A percentile compares a stretch with the other conserved stretches of the same genome.
Evolutionary conservation across 2,329 filamentous ascomycete genomes (phyloP).

Genomic region (Diaporthe sp.): DNA sequence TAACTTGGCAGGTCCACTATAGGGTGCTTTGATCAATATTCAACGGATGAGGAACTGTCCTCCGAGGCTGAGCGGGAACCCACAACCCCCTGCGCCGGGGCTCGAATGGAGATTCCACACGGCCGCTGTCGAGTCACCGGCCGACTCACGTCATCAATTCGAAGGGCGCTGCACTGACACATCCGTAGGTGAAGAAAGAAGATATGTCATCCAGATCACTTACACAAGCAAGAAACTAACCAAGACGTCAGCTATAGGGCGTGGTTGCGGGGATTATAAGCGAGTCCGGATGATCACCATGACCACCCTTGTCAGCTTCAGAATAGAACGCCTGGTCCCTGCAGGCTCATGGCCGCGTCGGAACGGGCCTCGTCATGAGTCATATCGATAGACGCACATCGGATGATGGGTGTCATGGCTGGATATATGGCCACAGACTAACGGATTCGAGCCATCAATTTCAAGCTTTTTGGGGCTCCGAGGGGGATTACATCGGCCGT

Average conservation of each 20-base stretch:
- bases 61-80: slow-evolving; percentile 17
- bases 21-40: slow-evolving; percentile 28
- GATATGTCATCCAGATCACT: neutral
- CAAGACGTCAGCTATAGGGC: neutral
- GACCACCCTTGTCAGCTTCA: neutral
- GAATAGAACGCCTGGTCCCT: slow-evolving; percentile 1
- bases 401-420: slow-evolving; percentile 23
- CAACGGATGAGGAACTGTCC: slow-evolving; percentile 29
- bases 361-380: slow-evolving; percentile 21
- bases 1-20: slow-evolving; percentile 22
- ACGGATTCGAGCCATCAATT: neutral
- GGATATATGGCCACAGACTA: neutral
- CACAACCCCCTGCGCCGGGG: slow-evolving; percentile 1
- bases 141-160: neutral
- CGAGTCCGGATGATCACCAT: slow-evolving; percentile 9
- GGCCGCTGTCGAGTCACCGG: neutral
- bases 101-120: neutral
- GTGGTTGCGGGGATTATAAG: neutral
- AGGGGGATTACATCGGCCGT: neutral
- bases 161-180: neutral
- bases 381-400: neutral
- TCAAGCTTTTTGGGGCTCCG: slow-evolving; percentile 8
- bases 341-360: neutral
- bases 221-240: neutral
- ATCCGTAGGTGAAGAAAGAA: neutral